Evolutionary conservation across 2,329 filamentous ascomycete species (phyloP).

Genomic region (Cladosporium sp.): DNA sequence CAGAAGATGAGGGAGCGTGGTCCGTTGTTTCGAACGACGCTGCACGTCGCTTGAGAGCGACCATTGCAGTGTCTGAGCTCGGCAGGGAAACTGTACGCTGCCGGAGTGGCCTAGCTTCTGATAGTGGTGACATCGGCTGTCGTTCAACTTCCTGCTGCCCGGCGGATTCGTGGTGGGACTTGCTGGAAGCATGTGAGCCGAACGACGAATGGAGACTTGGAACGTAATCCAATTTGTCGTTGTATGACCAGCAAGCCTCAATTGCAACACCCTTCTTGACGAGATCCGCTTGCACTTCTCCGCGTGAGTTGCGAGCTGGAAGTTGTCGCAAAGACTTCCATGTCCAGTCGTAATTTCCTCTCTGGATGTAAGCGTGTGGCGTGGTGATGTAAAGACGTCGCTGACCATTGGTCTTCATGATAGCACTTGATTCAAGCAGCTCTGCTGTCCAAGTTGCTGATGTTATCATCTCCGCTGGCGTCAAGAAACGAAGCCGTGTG

Average conservation of each 20-base stretch:
- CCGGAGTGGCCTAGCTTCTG: constrained; percentile 15
- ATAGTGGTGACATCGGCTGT: constrained; percentile 34
- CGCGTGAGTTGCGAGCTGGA: constrained; percentile 42
- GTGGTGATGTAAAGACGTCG: constrained; percentile 72
- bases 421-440: constrained; percentile 64
- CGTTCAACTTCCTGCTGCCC: constrained; percentile 22
- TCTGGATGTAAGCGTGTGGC: constrained; percentile 68
- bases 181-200: constrained; percentile 32
- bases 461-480: constrained; percentile 67
- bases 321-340: constrained; percentile 66
- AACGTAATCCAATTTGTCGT: constrained; percentile 58
- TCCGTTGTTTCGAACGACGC: constrained; percentile 27
- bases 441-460: constrained; percentile 65
- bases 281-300: constrained; percentile 57
- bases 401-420: constrained; percentile 62
- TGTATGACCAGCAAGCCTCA: constrained; percentile 59
- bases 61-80: constrained; percentile 17
- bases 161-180: constrained; percentile 20
- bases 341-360: constrained; percentile 57
- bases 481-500: constrained; percentile 65
- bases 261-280: constrained; percentile 29
- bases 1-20: constrained; percentile 20
- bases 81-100: constrained; percentile 26
- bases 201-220: constrained; percentile 47
- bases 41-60: constrained; percentile 27